Conservation (phyloP, 169 alveolate species). For the Cryptosporidium meleagridis region DNA sequence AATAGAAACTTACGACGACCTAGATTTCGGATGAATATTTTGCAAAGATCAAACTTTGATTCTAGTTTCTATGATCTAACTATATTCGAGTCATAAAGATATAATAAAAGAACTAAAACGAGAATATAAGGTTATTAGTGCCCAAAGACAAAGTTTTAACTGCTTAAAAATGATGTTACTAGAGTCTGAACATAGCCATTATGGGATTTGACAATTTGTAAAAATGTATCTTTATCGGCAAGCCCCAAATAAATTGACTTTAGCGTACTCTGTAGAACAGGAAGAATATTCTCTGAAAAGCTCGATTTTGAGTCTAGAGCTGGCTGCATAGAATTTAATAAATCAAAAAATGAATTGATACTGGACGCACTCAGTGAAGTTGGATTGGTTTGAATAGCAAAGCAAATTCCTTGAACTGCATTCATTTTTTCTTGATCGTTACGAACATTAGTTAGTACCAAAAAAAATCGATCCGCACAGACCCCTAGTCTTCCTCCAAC, state of each 20-base stretch:
- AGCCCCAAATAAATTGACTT: conserved; percentile 22
- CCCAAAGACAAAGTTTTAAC: not conserved
- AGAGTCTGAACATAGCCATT: conserved; percentile 29
- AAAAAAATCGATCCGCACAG: conserved; percentile 73
- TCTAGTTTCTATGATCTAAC: not conserved
- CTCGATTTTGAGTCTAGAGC: conserved; percentile 18
- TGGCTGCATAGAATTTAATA: conserved; percentile 42
- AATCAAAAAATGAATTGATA: conserved; percentile 7
- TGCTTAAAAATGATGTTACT: conserved; percentile 16
- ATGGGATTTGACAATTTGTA: conserved; percentile 23
- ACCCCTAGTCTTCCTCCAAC: conserved; percentile 73
- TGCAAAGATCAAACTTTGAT: not conserved
- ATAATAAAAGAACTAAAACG: not conserved
- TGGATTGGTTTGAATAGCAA: conserved; percentile 31
- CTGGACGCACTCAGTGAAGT: not conserved
- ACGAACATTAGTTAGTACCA: conserved; percentile 73
- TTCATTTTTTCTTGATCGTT: conserved; percentile 77
- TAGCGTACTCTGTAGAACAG: conserved; percentile 2
- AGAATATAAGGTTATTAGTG: conserved; percentile 4
- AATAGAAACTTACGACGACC: no score
- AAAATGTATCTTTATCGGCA: conserved; percentile 19
- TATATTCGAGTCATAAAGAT: not conserved
- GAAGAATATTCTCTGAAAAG: conserved; percentile 19
- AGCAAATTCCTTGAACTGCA: conserved; percentile 76
- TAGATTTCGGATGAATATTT: no score